phyloP scores from a whole-genome alignment of 2,329 filamentous ascomycete genomes.

The Aspergillus fumigatus region DNA sequence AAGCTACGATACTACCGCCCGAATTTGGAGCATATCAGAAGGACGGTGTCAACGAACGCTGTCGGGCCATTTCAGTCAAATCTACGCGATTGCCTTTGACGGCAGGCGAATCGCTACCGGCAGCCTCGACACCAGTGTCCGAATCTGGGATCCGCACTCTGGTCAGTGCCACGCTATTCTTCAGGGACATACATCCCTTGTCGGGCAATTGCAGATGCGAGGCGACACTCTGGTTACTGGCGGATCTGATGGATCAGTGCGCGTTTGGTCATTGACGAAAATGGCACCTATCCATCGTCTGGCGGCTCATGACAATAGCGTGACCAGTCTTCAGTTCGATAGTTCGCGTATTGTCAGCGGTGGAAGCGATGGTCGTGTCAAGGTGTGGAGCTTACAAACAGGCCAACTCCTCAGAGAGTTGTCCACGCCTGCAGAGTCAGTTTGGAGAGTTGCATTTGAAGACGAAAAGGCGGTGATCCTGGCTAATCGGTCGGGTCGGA shows the following conservation, averaged over 20 bases:
- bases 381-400: constrained; percentile 95
- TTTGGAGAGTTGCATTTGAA: constrained; percentile 97
- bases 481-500: constrained; percentile 76
- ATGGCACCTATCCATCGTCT: constrained; percentile 91
- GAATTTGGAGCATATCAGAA: constrained; percentile 97
- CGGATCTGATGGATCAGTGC: constrained; percentile 90
- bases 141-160: constrained; percentile 90
- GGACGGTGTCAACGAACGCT: constrained; percentile 87
- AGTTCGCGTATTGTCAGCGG: constrained; percentile 93
- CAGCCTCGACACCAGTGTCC: constrained; percentile 91
- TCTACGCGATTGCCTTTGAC: constrained; percentile 97
- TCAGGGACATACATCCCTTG: constrained; percentile 93
- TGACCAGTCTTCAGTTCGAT: constrained; percentile 96
- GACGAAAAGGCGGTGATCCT: constrained; percentile 97
- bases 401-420: constrained; percentile 87
- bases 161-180: constrained; percentile 86
- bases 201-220: constrained; percentile 93
- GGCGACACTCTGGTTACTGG: constrained; percentile 93
- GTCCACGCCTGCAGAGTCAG: constrained; percentile 84
- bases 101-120: constrained; percentile 90
- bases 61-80: constrained; percentile 94
- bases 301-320: constrained; percentile 95
- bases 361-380: constrained; percentile 94
- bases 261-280: constrained; percentile 90
- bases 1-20: constrained; percentile 94